Evolutionary conservation across 257 asterid species (phyloP), one percentile per base, ranked within the genome.

Genomic region (Fraxinus americana): DNA sequence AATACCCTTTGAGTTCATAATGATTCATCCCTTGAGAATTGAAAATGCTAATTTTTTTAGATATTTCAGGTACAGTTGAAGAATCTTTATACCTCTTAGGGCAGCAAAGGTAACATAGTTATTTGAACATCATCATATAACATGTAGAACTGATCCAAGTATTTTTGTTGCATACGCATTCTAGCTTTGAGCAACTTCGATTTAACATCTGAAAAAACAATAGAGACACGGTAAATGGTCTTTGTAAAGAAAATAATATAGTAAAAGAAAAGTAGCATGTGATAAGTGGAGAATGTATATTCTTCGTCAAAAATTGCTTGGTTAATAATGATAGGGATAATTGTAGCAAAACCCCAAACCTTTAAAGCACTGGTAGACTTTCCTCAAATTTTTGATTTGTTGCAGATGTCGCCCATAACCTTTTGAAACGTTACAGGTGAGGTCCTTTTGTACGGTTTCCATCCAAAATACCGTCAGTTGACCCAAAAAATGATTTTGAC

Each of bases 221-320:
- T 21, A 74, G 52, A 59, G 67, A 23, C 29, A 9, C 13, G 5
- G 32, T 38, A 38, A 38, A 68, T 52, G 21, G 21, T 16, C 35
- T 70, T 2, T 75, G 77, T 70, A 74, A 63, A 39, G 67, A 70
- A 57, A 11, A 21, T 34, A 73, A 67, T 66, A 21, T 34, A 72
- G 78, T 71, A 68, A 19, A 29, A 50, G 35, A 70, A 21, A 43
- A 70, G 73, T 4, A 54, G 45, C 19, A 32, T 19, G 57, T 4
- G 38, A 48, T 50, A 41, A 27, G 14, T 2, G 72, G 17, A 21
- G 59, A 48, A 9, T 4, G 66, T 88, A 94, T 98, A 96, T 88
- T 94, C 98, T 85, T 94, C 98, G 23, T 94, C 97, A 78, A 81
- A 89, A 76, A 94, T 88, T 70, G 92, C 98, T 91, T 94, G 98